Evolutionary conservation across 1,139 yeast genomes (phyloP), one percentile per base, ranked within the genome.

Genomic region (Geotrichum reessii): DNA sequence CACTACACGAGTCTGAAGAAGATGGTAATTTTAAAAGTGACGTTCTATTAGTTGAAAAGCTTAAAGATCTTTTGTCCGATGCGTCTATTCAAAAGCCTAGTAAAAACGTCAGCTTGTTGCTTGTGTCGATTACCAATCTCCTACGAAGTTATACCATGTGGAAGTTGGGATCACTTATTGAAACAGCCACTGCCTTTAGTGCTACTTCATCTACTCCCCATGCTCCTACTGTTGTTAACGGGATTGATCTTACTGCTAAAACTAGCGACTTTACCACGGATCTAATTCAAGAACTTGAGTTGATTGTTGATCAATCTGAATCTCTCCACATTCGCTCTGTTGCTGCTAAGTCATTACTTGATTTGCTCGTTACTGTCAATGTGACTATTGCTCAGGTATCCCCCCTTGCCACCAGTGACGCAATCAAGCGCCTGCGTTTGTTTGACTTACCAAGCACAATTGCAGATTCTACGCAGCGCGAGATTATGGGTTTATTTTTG

Each of bases 91-190:
- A 53, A 31, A 42, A 46, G 28, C 47, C 55, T 5, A 19, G 33
- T n/a, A 55, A 50, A 47, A 17, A 42, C 12, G 27, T 54, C 3
- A 55, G 52, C 27, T 50, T 56, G 11, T 40, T 56, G 12, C 55
- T 63, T 19, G 60, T 58, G 3, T 53, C 59, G 2, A 50, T 56
- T 11, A 50, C 63, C n/a, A 62, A 58, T 37, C 21, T 65, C 8
- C 56, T 66, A 5, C 62, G 67, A 19, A 63, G 61, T 51, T 65
- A 65, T 50, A 58, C 62, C 31, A 61, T 66, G 47, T 65, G 66
- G 64, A 65, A 65, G 49, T 52, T 65, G 24, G 63, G 65, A 17
- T 55, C 59, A 27, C 60, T 63, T 9, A 50, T 58, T 11, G 55
- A 49, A 22, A 54, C 53, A 19, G 59, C 61, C 12, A 50, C 49